phyloP scores from a whole-genome alignment of 768 basidiomycete species.

The Trametes maxima region DNA sequence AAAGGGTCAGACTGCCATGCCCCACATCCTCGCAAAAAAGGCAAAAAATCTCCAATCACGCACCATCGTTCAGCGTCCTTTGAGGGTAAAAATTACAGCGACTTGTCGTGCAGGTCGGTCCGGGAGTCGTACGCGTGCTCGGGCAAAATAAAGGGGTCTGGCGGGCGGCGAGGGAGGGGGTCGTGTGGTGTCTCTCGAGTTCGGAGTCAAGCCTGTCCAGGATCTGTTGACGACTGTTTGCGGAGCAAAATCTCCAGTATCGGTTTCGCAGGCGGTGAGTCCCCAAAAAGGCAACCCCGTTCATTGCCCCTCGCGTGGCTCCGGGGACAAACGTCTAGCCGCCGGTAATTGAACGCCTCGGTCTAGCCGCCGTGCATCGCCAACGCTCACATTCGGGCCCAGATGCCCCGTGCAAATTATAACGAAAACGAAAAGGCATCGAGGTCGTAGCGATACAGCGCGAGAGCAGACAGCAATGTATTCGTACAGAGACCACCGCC shows the following conservation, averaged over 20 bases:
- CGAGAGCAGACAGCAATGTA: background rate
- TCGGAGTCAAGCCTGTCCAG: constrained; percentile 23
- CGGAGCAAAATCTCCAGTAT: constrained; percentile 29
- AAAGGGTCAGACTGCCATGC: background rate
- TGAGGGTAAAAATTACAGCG: background rate
- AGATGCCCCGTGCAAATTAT: background rate
- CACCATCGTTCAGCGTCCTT: constrained; percentile 22
- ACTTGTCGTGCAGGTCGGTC: background rate
- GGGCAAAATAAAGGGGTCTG: background rate
- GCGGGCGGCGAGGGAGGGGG: constrained; percentile 10
- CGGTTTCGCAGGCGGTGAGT: constrained; percentile 24
- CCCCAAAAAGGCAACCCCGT: constrained; percentile 21
- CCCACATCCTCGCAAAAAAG: background rate
- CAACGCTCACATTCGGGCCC: background rate
- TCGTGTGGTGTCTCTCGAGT: constrained; percentile 27
- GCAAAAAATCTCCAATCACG: constrained; percentile 17
- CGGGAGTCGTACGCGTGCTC: background rate
- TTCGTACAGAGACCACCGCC: constrained; percentile 11
- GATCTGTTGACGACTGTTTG: constrained; percentile 34
- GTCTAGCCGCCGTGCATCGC: no score
- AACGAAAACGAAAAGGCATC: background rate
- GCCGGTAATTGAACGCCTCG: no score
- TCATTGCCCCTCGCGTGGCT: background rate
- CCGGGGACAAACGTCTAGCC: no score
- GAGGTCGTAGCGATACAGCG: constrained; percentile 13